phyloP scores from a whole-genome alignment of 495 filamentous ascomycete genomes.

The Oidiodendron maius region DNA sequence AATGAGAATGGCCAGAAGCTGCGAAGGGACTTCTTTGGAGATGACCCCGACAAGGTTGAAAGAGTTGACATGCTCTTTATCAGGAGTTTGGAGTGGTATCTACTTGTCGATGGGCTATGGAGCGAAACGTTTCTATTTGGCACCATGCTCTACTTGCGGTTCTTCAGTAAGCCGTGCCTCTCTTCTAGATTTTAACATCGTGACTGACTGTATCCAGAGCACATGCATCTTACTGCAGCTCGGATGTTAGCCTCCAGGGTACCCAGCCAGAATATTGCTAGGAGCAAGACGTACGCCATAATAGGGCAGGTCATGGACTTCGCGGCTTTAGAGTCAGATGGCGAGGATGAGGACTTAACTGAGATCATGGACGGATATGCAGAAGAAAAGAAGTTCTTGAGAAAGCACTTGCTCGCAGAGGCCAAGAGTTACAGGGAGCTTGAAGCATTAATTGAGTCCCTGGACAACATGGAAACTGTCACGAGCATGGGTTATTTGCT shows the following conservation, averaged over 20 bases:
- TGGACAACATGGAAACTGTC: conserved; percentile 58
- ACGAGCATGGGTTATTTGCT: conserved; percentile 31
- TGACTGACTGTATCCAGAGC: conserved; percentile 27
- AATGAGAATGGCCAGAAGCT: conserved; percentile 33
- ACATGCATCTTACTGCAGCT: conserved; percentile 58
- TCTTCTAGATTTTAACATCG: neutral
- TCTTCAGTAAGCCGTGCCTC: conserved; percentile 53
- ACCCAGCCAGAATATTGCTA: conserved; percentile 25
- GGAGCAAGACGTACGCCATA: conserved; percentile 20
- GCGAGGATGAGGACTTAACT: conserved; percentile 24
- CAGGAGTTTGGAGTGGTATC: conserved; percentile 77
- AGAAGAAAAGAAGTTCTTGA: conserved; percentile 26
- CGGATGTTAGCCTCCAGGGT: conserved; percentile 45
- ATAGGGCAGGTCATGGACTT: conserved; percentile 28
- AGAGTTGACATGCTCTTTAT: conserved; percentile 66
- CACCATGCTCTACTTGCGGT: conserved; percentile 62
- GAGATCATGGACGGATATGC: conserved; percentile 27
- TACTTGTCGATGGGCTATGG: conserved; percentile 65
- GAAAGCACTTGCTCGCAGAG: conserved; percentile 40
- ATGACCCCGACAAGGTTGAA: conserved; percentile 53
- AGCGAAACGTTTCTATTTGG: conserved; percentile 62
- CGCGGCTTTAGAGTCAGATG: conserved; percentile 5
- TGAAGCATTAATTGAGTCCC: conserved; percentile 58
- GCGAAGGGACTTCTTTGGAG: conserved; percentile 60
- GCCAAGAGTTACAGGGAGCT: conserved; percentile 67